Conservation (phyloP, 2,329 filamentous ascomycete species). For the Cladosporium oxysporum region DNA sequence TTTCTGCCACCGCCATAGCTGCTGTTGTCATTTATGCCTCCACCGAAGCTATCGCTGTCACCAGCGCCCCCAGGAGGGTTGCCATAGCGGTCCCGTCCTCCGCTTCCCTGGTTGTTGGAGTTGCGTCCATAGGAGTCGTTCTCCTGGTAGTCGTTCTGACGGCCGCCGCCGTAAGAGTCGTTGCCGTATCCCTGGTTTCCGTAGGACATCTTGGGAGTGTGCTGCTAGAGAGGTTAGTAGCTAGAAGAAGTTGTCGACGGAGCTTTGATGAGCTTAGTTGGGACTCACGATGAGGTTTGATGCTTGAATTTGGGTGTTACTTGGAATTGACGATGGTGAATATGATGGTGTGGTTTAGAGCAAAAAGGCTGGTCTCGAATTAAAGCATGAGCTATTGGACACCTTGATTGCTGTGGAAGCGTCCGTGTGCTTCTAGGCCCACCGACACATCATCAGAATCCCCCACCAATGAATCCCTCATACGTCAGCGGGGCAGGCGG, state of each 20-base stretch:
- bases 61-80: constrained; percentile 17
- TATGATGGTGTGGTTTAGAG: not conserved
- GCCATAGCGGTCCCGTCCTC: constrained; percentile 21
- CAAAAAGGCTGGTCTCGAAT: not conserved
- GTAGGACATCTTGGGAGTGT: constrained; percentile 22
- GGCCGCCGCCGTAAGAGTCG: constrained; percentile 24
- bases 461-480: not conserved
- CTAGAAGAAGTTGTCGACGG: no score
- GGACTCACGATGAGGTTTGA: not conserved
- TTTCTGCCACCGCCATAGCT: not conserved
- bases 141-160: constrained; percentile 23
- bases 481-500: constrained; percentile 12
- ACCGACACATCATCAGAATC: not conserved
- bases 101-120: constrained; percentile 11
- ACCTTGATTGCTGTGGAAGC: not conserved
- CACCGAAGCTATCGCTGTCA: constrained; percentile 23
- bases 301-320: not conserved
- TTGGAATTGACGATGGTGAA: not conserved
- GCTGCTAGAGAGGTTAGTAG: not conserved
- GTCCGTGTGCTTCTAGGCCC: not conserved
- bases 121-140: not conserved
- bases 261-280: not conserved
- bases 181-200: constrained; percentile 22
- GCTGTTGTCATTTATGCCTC: constrained; percentile 7
- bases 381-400: not conserved